These are phyloP conservation scores for Plasmodium blacklocki DNA, from an alignment of 169 alveolate species.

Conservation along the genomic window DNA sequence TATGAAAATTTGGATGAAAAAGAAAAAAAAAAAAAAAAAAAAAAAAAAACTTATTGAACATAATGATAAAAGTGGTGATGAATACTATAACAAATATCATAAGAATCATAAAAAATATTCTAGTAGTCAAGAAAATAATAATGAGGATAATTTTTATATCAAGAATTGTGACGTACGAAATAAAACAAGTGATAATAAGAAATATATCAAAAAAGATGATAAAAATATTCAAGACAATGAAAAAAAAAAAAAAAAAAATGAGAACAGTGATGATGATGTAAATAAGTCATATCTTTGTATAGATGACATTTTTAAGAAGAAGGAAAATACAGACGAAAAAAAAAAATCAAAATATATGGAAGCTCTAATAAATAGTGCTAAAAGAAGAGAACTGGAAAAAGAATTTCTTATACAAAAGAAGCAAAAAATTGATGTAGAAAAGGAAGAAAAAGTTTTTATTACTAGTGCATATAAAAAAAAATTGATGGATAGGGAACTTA, in stretches of 20 bases:
- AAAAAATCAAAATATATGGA: constrained; percentile 83
- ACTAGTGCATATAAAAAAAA: constrained; percentile 86
- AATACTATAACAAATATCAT: neutral
- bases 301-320: constrained; percentile 31
- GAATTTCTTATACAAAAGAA: constrained; percentile 83
- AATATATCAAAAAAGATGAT: neutral
- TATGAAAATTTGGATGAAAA: neutral
- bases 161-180: too few relatives aligned
- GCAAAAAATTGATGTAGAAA: constrained; percentile 78
- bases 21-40: too few relatives aligned
- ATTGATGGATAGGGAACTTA: constrained; percentile 81
- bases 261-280: constrained; percentile 13
- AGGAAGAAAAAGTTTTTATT: constrained; percentile 82
- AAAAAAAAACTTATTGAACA: too few relatives aligned
- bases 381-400: constrained; percentile 82
- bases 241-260: constrained; percentile 6
- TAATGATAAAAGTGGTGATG: neutral
- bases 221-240: constrained; percentile 10
- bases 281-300: constrained; percentile 19
- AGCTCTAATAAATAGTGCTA: constrained; percentile 81
- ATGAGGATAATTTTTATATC: too few relatives aligned
- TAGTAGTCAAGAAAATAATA: too few relatives aligned
- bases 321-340: constrained; percentile 11
- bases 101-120: too few relatives aligned
- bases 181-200: neutral